Evolutionary conservation across 306 rosid species (phyloP).

Genomic region (Rosa chinensis): DNA sequence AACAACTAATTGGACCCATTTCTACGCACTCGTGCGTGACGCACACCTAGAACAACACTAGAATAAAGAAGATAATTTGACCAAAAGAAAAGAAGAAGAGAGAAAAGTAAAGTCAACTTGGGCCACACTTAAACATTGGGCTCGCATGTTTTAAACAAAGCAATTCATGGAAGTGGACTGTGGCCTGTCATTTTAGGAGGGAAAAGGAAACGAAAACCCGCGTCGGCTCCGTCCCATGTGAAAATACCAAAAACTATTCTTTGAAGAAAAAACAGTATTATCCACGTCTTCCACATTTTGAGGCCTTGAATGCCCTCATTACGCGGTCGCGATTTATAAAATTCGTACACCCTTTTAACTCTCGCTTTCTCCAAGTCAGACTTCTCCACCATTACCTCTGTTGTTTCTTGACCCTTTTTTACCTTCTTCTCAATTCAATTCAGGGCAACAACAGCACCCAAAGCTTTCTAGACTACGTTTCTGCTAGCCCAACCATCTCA

Average conservation of each 20-base stretch:
- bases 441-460: conserved; percentile 13
- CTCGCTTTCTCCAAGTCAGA: no score
- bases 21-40: no score
- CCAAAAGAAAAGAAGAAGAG: no score
- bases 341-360: background rate
- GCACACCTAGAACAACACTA: no score
- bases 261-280: conserved; percentile 17
- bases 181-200: background rate
- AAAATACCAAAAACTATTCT: background rate
- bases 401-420: background rate
- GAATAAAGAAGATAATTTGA: no score
- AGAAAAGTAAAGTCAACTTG: no score
- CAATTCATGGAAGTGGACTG: no score
- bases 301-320: conserved; percentile 44
- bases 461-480: conserved; percentile 33
- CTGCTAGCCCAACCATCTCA: background rate
- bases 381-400: background rate
- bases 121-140: no score
- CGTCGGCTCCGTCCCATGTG: conserved; percentile 65
- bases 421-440: conserved; percentile 4
- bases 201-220: conserved; percentile 5
- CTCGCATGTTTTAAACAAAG: no score
- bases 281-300: conserved; percentile 57
- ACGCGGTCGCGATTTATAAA: background rate
- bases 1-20: no score